Base-by-base conservation (phyloP, 2,329 filamentous ascomycete genomes). In the Dactylellina parvicollis region DNA sequence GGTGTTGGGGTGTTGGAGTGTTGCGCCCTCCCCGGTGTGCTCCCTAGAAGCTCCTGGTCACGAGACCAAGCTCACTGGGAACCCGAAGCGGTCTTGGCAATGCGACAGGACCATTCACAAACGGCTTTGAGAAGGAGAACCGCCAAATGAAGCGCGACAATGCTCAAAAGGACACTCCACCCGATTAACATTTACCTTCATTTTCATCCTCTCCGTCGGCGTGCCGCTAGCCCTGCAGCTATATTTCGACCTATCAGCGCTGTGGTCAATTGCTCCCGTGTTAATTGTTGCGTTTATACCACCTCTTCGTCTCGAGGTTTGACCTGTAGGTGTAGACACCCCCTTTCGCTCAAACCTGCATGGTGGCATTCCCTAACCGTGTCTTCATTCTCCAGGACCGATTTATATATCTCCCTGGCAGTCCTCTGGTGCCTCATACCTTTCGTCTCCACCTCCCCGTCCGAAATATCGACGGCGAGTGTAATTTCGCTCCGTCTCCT, bases 341-440 rank as follows among this genome's bases (percentile, higher is more conserved):
- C 55, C 65, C 65, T 59, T 70, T 70, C 54, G 2, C 18, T 20
- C 28, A 10, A 40, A 50, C 24, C 12, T 22, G 16, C 9, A 20
- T 59, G 36, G 50, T 49, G 34, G 28, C 54, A 49, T 44, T 56
- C 38, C 16, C 56, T 70, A 38, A 56, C 65, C 18, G 24, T 46
- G 12, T 65, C 36, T 42, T 18, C 34, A 22, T 18, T 32, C 22
- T 60, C 16, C 36, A 73, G 69, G 34, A 56, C 54, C 60, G 60
- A 73, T 34, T 22, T 73, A 59, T 60, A 73, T 40, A 73, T 73
- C 36, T 65, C 69, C 1, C 28, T 55, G 22, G 52, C 54, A 30
- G 54, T 65, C 38, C 60, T 73, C 38, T 55, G 67, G 56, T 64
- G 42, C 46, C 42, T 52, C 59, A 34, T 60, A 28, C 67, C 52